Evolutionary conservation across 495 filamentous ascomycete genomes (phyloP).

Genomic region (Pyrenula massariospora): DNA sequence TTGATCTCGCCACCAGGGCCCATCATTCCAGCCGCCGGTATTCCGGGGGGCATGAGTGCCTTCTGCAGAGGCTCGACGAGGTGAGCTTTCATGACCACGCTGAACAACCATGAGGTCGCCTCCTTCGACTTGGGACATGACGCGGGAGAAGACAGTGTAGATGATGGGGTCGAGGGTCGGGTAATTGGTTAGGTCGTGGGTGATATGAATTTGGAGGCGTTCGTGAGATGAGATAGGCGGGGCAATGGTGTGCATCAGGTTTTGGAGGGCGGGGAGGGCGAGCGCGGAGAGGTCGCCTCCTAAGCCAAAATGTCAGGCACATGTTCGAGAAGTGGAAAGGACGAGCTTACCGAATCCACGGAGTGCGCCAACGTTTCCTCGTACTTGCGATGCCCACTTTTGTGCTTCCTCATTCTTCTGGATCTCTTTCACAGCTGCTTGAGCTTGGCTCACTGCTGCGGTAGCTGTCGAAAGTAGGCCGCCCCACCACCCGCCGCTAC

Average conservation of each 20-base stretch:
- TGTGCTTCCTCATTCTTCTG: slow-evolving; percentile 94
- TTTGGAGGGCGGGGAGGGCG: slow-evolving; percentile 89
- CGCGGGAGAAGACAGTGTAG: slow-evolving; percentile 83
- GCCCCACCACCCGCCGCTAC: slow-evolving; percentile 84
- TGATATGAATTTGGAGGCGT: slow-evolving; percentile 94
- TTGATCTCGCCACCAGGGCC: slow-evolving; percentile 85
- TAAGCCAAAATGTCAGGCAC: slow-evolving; percentile 23
- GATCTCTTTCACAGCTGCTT: slow-evolving; percentile 87
- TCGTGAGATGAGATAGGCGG: slow-evolving; percentile 97
- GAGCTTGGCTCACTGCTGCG: slow-evolving; percentile 88
- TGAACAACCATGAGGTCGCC: slow-evolving; percentile 96
- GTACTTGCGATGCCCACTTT: slow-evolving; percentile 89
- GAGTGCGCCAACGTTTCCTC: slow-evolving; percentile 78
- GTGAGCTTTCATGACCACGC: slow-evolving; percentile 73
- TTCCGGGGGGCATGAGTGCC: slow-evolving; percentile 41
- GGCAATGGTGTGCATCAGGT: slow-evolving; percentile 85
- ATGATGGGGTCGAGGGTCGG: slow-evolving; percentile 89
- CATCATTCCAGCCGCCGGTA: slow-evolving; percentile 67
- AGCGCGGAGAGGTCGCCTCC: slow-evolving; percentile 82
- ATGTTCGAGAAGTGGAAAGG: slow-evolving; percentile 1
- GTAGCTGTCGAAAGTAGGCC: slow-evolving; percentile 61
- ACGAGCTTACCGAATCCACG: slow-evolving; percentile 58
- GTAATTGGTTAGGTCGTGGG: slow-evolving; percentile 88
- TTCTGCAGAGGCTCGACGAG: slow-evolving; percentile 48
- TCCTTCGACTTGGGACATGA: slow-evolving; percentile 97